Evolutionary conservation across 2,329 filamentous ascomycete genomes (phyloP), one percentile per base, ranked within the genome.

Genomic region (Colletotrichum euphorbiae): DNA sequence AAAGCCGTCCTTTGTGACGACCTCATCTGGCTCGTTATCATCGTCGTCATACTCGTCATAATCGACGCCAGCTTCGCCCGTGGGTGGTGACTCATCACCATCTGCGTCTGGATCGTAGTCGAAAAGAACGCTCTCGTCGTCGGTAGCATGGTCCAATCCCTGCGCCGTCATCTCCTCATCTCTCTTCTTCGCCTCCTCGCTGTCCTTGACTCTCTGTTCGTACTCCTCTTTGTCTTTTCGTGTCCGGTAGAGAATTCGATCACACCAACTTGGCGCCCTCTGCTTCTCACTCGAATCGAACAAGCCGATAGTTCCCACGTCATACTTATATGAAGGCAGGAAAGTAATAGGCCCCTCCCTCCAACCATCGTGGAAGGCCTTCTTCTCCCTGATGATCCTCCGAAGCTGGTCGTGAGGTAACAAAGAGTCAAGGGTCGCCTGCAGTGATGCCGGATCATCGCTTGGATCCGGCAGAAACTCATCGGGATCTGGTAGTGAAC

Each of bases 201-300:
- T 87, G 62, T 95, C 90, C 62, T 83, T 83, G 1, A 86, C 76
- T 63, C 86, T 89, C 40, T 82, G 81, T 57, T 94, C 89, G 72
- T 93, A 91, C 3, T 84, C 84, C 28, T 90, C 80, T 70, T 87
- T 90, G 74, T 96, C 90, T 52, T 84, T 87, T 45, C 91, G 88
- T 2, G 93, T 96, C 7, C 95, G 87, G 77, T 90, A 99, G 1
- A 99, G 80, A 51, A 99, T 94, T 15, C 96, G 91, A 80, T 99
- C 96, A 77, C 96, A 99, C 95, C 96, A 99, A 76, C 94, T 97
- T 3, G 96, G 96, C 2, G 93, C 91, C 60, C 97, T 88, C 71
- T 91, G 91, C 81, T 99, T 99, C 76, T 98, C 96, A 72, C 94
- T 97, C 0, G 94, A 93, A 80, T 99, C 97, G 76, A 98, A 99